Evolutionary conservation across 129 eudicot species (phyloP).

Genomic region (Tanacetum coccineum): DNA sequence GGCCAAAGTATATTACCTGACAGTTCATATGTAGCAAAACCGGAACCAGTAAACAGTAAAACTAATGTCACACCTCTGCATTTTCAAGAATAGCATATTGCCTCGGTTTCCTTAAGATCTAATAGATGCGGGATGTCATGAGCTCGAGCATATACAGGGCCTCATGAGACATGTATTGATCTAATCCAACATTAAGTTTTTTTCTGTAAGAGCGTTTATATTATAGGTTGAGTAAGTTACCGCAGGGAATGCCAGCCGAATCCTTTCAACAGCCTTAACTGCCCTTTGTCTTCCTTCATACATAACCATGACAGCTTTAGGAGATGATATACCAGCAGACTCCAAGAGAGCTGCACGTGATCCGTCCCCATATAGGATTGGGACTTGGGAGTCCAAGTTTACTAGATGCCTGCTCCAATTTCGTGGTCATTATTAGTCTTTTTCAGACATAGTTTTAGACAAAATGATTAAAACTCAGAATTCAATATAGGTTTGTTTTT

Average conservation of each 20-base stretch:
- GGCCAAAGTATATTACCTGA: too few relatives aligned
- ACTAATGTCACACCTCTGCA: slow-evolving; percentile 57
- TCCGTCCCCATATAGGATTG: slow-evolving; percentile 94
- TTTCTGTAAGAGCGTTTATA: background rate
- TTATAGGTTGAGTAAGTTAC: slow-evolving; percentile 28
- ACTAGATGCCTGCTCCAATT: slow-evolving; percentile 52
- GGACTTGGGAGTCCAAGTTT: slow-evolving; percentile 88
- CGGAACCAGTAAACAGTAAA: background rate
- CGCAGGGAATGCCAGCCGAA: slow-evolving; percentile 86
- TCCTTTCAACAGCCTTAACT: slow-evolving; percentile 78
- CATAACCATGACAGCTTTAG: slow-evolving; percentile 96
- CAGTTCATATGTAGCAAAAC: too few relatives aligned
- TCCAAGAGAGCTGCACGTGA: slow-evolving; percentile 82
- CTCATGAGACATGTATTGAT: background rate
- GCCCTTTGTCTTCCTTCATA: slow-evolving; percentile 62
- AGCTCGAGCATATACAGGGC: slow-evolving; percentile 75
- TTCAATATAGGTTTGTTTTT: too few relatives aligned
- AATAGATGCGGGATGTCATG: slow-evolving; percentile 78
- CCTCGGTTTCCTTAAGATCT: slow-evolving; percentile 89
- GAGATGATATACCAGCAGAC: slow-evolving; percentile 94
- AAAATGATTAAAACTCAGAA: background rate
- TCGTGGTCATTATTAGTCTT: background rate
- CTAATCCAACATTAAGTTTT: background rate
- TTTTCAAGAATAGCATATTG: slow-evolving; percentile 91
- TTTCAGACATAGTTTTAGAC: background rate